phyloP scores from a whole-genome alignment of 352 stramenopile genomes.

The Phytophthora aleatoria region DNA sequence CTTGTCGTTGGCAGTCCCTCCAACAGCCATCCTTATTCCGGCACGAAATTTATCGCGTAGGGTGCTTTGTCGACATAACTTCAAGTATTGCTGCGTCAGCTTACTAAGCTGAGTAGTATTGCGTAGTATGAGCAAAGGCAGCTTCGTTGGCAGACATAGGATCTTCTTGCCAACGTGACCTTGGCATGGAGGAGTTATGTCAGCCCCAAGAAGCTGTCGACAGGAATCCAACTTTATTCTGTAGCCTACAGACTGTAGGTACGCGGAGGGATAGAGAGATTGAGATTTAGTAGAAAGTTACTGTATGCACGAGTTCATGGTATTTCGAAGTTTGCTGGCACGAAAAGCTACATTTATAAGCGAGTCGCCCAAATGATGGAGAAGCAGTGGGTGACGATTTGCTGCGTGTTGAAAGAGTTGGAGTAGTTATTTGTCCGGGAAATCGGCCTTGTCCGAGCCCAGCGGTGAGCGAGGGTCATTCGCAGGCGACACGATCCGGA shows the following conservation, averaged over 20 bases:
- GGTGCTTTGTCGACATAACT: background rate
- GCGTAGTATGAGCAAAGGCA: too few relatives aligned
- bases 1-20: background rate
- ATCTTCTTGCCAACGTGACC: background rate
- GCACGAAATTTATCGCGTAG: background rate
- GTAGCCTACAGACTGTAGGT: background rate
- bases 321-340: background rate
- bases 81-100: background rate
- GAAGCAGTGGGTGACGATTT: too few relatives aligned
- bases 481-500: slow-evolving; percentile 27
- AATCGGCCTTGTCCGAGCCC: slow-evolving; percentile 39
- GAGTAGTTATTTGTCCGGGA: slow-evolving; percentile 5
- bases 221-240: too few relatives aligned
- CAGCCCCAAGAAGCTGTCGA: too few relatives aligned
- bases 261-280: background rate
- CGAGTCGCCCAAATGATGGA: background rate
- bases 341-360: background rate
- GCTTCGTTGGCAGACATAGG: background rate
- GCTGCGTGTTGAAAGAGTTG: background rate
- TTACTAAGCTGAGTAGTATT: background rate
- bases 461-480: slow-evolving; percentile 46
- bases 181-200: background rate
- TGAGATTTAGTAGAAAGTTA: background rate
- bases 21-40: too few relatives aligned
- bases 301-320: background rate